Evolutionary conservation across 257 asterid species (phyloP).

Genomic region (Ophiorrhiza pumila): DNA sequence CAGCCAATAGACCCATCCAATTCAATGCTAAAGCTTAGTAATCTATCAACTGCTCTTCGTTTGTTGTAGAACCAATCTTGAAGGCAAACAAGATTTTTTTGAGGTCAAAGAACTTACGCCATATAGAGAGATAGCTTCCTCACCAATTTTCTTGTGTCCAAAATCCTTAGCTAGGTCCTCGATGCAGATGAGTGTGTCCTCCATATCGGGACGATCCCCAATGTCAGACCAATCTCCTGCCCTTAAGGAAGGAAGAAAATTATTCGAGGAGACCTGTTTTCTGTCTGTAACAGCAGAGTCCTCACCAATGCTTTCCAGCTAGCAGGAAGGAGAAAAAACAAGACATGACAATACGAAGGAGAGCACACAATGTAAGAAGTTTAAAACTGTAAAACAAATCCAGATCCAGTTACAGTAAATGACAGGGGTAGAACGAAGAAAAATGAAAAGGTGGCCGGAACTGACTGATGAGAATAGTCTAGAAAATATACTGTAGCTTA

Average conservation of each 20-base stretch:
- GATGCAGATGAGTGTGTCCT: constrained; percentile 85
- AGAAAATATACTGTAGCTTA: neutral
- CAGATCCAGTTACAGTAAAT: neutral
- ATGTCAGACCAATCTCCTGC: constrained; percentile 85
- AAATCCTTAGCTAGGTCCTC: constrained; percentile 63
- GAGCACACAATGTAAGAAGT: neutral
- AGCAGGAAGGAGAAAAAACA: constrained; percentile 15
- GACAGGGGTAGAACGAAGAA: neutral
- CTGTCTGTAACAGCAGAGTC: constrained; percentile 43
- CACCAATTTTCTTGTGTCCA: constrained; percentile 44
- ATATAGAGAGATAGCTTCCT: constrained; percentile 81
- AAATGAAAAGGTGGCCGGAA: neutral
- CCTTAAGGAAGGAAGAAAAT: constrained; percentile 63
- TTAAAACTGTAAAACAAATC: neutral
- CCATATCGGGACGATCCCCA: constrained; percentile 75
- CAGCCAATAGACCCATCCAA: neutral
- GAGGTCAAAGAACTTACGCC: constrained; percentile 74
- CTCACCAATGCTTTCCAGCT: constrained; percentile 84
- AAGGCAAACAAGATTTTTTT: constrained; percentile 1
- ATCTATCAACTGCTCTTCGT: neutral
- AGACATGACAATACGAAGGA: constrained; percentile 3
- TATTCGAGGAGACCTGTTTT: constrained; percentile 30
- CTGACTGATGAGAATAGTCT: neutral
- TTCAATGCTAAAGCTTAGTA: neutral
- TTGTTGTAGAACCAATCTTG: neutral